Evolutionary conservation across 768 basidiomycete genomes (phyloP).

Genomic region (Boletellus ananiceps): DNA sequence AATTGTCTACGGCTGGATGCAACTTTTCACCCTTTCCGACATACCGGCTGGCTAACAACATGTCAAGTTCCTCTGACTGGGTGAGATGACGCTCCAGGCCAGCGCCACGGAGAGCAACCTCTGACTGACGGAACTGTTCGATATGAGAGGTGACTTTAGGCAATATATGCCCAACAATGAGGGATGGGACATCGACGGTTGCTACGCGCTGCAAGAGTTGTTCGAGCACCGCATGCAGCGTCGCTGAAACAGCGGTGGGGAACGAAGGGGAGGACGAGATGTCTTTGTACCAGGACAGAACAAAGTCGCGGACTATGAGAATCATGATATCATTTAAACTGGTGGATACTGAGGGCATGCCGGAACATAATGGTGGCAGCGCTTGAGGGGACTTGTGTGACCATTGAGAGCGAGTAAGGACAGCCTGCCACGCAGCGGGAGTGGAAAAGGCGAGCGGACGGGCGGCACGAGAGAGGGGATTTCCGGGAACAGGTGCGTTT

Average conservation of each 20-base stretch:
- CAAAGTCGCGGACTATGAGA: constrained; percentile 83
- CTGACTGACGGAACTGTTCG: constrained; percentile 87
- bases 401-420: constrained; percentile 87
- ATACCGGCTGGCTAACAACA: constrained; percentile 80
- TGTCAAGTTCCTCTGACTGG: constrained; percentile 85
- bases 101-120: constrained; percentile 78
- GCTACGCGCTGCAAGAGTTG: constrained; percentile 53
- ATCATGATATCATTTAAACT: constrained; percentile 74
- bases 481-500: constrained; percentile 27
- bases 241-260: constrained; percentile 74
- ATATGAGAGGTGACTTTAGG: constrained; percentile 89
- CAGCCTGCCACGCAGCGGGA: constrained; percentile 92
- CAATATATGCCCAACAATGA: constrained; percentile 78
- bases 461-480: constrained; percentile 51
- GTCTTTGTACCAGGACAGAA: constrained; percentile 83
- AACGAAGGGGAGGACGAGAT: constrained; percentile 87
- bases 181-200: constrained; percentile 63
- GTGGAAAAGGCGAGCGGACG: constrained; percentile 83
- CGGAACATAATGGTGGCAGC: constrained; percentile 62
- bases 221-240: constrained; percentile 63
- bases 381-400: constrained; percentile 65
- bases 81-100: constrained; percentile 78
- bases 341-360: constrained; percentile 61
- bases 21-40: constrained; percentile 60
- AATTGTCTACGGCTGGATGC: constrained; percentile 83